Evolutionary conservation across 169 alveolate genomes (phyloP).

Genomic region (Cryptosporidium viatorum): DNA sequence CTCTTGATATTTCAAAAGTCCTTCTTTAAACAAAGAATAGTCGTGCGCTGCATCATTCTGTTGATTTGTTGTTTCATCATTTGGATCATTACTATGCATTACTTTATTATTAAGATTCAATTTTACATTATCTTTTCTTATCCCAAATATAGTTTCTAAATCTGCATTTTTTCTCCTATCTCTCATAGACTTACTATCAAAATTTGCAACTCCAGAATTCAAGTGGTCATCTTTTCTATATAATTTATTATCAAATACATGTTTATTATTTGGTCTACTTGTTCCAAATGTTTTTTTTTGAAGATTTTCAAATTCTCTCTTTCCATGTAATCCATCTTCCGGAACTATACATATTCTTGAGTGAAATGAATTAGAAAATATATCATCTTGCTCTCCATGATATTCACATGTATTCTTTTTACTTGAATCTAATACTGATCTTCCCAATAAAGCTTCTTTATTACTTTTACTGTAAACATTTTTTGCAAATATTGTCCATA

Average conservation of each 20-base stretch:
- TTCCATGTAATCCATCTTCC: constrained; percentile 58
- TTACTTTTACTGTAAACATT: not conserved
- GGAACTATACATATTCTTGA: constrained; percentile 51
- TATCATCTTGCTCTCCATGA: not conserved
- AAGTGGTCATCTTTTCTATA: constrained; percentile 1
- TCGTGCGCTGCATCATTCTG: not conserved
- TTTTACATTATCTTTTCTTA: not conserved
- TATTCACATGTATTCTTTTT: constrained; percentile 40
- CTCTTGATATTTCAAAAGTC: constrained; percentile 19
- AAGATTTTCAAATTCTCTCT: not conserved
- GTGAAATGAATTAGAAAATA: not conserved
- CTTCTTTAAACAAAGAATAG: constrained; percentile 15
- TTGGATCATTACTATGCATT: not conserved
- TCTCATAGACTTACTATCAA: not conserved
- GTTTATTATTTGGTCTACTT: no score
- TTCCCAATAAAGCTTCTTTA: constrained; percentile 1
- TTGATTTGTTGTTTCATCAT: not conserved
- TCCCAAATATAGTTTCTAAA: constrained; percentile 24
- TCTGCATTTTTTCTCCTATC: not conserved
- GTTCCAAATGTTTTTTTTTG: not conserved
- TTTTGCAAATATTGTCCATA: not conserved
- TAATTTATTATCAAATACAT: not conserved
- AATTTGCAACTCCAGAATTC: not conserved
- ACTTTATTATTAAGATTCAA: not conserved
- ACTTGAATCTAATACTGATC: constrained; percentile 15